phyloP scores from a whole-genome alignment of 345 rosid species.

The Eucalyptus curtisii region DNA sequence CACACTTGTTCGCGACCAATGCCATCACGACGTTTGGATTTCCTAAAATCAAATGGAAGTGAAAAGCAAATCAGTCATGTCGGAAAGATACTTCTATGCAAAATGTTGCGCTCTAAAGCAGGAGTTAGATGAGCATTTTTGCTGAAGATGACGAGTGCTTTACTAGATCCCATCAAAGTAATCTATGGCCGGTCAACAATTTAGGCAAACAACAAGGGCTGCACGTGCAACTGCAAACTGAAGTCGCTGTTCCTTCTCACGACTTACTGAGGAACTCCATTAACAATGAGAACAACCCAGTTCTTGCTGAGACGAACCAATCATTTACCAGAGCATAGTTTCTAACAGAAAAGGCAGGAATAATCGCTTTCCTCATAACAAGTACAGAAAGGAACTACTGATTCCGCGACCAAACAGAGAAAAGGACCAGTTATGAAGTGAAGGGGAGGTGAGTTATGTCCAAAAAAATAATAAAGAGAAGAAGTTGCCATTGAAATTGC shows the following conservation, averaged over 20 bases:
- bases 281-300: neutral
- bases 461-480: neutral
- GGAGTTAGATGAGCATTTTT: neutral
- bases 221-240: neutral
- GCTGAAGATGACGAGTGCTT: neutral
- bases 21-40: constrained; percentile 50
- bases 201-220: neutral
- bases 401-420: neutral
- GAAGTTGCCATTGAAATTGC: neutral
- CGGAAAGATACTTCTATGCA: neutral
- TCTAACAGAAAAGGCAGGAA: neutral
- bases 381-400: neutral
- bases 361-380: neutral
- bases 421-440: neutral
- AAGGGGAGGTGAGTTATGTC: neutral
- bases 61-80: neutral
- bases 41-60: constrained; percentile 8
- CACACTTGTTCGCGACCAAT: constrained; percentile 55
- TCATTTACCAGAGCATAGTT: neutral
- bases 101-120: neutral
- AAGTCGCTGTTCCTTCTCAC: neutral
- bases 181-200: neutral
- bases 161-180: neutral
- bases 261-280: neutral
- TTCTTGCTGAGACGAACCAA: neutral